Percentiles rank a stretch among this genome's conserved stretches.
phyloP scores from a whole-genome alignment of 164 flowering plant species.

The Dillenia suffruticosa region DNA sequence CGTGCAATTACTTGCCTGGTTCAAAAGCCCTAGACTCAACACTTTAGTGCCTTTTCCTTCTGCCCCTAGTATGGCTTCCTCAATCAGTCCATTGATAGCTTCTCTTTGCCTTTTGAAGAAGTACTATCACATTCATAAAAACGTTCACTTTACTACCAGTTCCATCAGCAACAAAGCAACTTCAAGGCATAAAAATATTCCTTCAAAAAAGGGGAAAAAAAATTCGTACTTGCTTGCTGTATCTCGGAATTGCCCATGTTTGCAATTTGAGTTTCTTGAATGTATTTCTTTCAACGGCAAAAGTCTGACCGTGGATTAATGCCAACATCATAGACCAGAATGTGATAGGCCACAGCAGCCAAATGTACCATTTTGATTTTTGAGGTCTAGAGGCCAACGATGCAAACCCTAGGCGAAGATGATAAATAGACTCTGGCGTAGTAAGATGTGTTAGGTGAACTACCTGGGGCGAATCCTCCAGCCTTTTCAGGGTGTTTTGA shows the following conservation, averaged over 20 bases:
- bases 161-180: neutral
- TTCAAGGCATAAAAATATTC: neutral
- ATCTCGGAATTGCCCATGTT: constrained; percentile 62
- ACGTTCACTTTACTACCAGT: neutral
- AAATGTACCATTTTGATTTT: constrained; percentile 43
- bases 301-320: constrained; percentile 41
- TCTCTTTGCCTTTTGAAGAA: constrained; percentile 28
- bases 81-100: constrained; percentile 50
- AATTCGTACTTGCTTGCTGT: constrained; percentile 36
- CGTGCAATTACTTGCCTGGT: constrained; percentile 48
- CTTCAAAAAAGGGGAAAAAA: no score
- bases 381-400: constrained; percentile 45
- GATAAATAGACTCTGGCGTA: constrained; percentile 46
- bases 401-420: constrained; percentile 38
- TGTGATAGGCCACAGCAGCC: constrained; percentile 57
- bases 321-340: constrained; percentile 33
- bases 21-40: constrained; percentile 58
- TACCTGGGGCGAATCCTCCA: constrained; percentile 32
- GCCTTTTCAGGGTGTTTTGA: constrained; percentile 23
- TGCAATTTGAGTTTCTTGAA: constrained; percentile 42
- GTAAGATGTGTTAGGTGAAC: constrained; percentile 59
- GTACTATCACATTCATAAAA: constrained; percentile 26
- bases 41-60: constrained; percentile 51
- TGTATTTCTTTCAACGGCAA: constrained; percentile 44
- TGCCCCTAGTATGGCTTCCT: constrained; percentile 62